Percentiles rank a stretch among this genome's conserved stretches.
phyloP scores from a whole-genome alignment of 1,139 yeast species.

The Diutina pseudorugosa region DNA sequence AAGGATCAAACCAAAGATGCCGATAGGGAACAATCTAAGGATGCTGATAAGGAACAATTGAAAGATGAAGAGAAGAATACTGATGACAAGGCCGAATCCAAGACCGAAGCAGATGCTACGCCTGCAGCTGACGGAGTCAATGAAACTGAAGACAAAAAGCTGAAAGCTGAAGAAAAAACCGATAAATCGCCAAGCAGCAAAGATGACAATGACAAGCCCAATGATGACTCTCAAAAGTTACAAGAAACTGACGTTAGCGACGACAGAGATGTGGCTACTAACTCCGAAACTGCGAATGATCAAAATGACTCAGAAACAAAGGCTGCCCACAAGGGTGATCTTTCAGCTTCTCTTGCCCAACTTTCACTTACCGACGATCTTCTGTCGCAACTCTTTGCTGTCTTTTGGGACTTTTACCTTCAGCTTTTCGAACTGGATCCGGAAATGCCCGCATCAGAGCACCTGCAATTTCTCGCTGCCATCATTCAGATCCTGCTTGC shows the following conservation, averaged over 20 bases:
- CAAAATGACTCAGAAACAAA: background rate
- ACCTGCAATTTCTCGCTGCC: constrained; percentile 51
- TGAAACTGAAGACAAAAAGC: background rate
- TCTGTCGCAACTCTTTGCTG: constrained; percentile 7
- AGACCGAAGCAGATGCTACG: too few species aligned
- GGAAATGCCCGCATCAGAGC: constrained; percentile 53
- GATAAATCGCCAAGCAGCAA: background rate
- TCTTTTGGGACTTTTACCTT: constrained; percentile 53
- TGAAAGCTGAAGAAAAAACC: constrained; percentile 5
- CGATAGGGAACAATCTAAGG: background rate
- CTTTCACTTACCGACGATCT: background rate
- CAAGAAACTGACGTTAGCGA: too few species aligned
- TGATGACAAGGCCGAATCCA: background rate
- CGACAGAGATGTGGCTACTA: background rate
- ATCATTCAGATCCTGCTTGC: constrained; percentile 52
- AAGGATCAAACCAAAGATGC: constrained; percentile 7
- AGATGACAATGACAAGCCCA: background rate
- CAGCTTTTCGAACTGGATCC: constrained; percentile 45
- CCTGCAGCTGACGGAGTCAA: too few species aligned
- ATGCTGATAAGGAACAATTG: background rate
- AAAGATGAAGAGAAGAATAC: background rate
- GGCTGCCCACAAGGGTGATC: background rate
- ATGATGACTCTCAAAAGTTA: background rate
- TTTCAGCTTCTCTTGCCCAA: background rate
- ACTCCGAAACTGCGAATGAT: background rate